Evolutionary conservation across 2,329 filamentous ascomycete genomes (phyloP).

Genomic region (Chrysoporthe cubensis): DNA sequence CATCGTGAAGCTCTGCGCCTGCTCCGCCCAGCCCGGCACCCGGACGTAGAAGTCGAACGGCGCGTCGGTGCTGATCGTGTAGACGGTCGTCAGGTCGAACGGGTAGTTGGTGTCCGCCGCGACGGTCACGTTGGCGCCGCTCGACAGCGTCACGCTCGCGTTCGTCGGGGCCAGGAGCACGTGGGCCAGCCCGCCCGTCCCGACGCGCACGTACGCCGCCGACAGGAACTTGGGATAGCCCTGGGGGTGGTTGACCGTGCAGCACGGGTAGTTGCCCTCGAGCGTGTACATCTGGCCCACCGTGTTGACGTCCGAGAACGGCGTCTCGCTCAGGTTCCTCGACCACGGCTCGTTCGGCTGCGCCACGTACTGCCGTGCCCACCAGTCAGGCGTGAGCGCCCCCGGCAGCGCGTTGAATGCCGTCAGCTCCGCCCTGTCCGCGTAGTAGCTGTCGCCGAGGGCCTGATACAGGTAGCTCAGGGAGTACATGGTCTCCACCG

Average conservation of each 20-base stretch:
- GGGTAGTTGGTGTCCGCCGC: constrained; percentile 53
- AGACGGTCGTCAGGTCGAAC: constrained; percentile 37
- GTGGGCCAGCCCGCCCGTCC: constrained; percentile 38
- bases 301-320: constrained; percentile 24
- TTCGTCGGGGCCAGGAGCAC: constrained; percentile 52
- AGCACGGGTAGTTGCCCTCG: constrained; percentile 26
- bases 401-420: constrained; percentile 23
- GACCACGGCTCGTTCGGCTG: constrained; percentile 22
- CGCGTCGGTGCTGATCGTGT: constrained; percentile 37
- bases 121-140: constrained; percentile 43
- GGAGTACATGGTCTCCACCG: constrained; percentile 25
- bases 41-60: constrained; percentile 40
- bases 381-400: constrained; percentile 18
- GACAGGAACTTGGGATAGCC: constrained; percentile 25
- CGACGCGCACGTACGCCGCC: constrained; percentile 14
- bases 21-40: constrained; percentile 38
- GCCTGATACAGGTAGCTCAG: constrained; percentile 25
- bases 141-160: constrained; percentile 44
- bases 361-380: constrained; percentile 21
- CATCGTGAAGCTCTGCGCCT: constrained; percentile 28
- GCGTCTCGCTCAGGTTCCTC: constrained; percentile 20
- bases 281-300: constrained; percentile 26
- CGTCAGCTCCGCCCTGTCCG: constrained; percentile 21
- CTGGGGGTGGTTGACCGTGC: constrained; percentile 24
- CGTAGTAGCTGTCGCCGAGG: constrained; percentile 17